Evolutionary conservation across 2,329 filamentous ascomycete species (phyloP), one percentile per base, ranked within the genome.

Genomic region (Paraphoma sp.): DNA sequence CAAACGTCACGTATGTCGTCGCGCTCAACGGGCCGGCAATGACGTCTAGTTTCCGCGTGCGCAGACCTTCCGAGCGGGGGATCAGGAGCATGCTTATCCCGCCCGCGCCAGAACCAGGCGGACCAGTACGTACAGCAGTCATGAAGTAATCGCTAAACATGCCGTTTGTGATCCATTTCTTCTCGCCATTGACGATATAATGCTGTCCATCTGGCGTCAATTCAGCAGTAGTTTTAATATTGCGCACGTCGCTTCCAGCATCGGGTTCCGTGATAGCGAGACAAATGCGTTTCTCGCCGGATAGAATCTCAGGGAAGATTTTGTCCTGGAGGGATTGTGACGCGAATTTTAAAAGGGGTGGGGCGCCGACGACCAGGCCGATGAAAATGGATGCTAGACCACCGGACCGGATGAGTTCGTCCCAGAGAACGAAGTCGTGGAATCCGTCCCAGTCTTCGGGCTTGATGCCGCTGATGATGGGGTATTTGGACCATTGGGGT

Each of bases 401-500:
- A 0, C 72, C 71, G 5, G 64, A 60, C 10, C 76, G 71, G 14
- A 70, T 59, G 2, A 76, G 40, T 49, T 77, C 75, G 45, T 77
- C 72, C 67, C 69, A 71, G 8, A 76, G 57, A 30, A 77, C 64
- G 33, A 76, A 65, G 58, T 76, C 74, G 53, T 77, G 75, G 62
- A 76, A 77, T 16, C 69, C 73, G 47, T 76, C 68, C 73, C 74
- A 76, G 45, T 76, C 72, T 30, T 62, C 61, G 6, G 70, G 49
- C 4, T 59, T 59, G 45, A 76, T 70, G 1, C 87, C 87, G 0
- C 86, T 79, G 45, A 92, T 85, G 65, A 78, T 76, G 12, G 65
- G 65, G 48, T 71, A 71, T 18, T 61, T 43, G 14, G 65, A 55
- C 64, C 66, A 73, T 40, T 70, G 60, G 6, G 56, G 46, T 1